Conservation (phyloP, 2,329 filamentous ascomycete species). For the Ophiobolus disseminans region DNA sequence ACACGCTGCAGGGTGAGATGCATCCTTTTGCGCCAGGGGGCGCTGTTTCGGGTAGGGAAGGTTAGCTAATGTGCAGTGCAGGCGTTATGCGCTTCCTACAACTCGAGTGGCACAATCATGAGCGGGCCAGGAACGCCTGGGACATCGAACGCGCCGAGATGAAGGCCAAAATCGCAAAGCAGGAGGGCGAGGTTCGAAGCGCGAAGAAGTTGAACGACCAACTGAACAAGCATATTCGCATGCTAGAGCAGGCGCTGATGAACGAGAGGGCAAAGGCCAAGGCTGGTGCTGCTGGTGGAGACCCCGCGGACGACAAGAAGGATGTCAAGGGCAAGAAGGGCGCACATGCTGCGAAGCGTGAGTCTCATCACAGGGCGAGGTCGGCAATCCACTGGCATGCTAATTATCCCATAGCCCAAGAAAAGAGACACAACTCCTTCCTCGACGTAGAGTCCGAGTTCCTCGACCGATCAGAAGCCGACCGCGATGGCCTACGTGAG, state of each 20-base stretch:
- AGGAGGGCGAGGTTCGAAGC: slow-evolving; percentile 88
- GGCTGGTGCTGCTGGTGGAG: slow-evolving; percentile 57
- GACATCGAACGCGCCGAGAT: slow-evolving; percentile 99
- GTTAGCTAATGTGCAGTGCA: slow-evolving; percentile 48
- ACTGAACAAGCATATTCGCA: slow-evolving; percentile 85
- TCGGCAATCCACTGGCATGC: background rate
- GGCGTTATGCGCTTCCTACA: slow-evolving; percentile 99
- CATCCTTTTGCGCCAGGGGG: slow-evolving; percentile 9
- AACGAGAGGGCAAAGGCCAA: slow-evolving; percentile 78
- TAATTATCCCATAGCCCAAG: slow-evolving; percentile 50
- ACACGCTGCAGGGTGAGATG: slow-evolving; percentile 70
- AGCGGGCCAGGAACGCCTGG: slow-evolving; percentile 97
- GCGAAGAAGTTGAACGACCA: slow-evolving; percentile 89
- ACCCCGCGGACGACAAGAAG: slow-evolving; percentile 54
- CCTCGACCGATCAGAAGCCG: slow-evolving; percentile 55
- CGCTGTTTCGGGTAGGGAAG: slow-evolving; percentile 6
- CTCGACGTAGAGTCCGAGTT: slow-evolving; percentile 57
- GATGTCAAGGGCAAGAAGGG: slow-evolving; percentile 47
- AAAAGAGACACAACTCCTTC: slow-evolving; percentile 58
- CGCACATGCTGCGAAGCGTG: slow-evolving; percentile 37
- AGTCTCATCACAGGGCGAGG: slow-evolving; percentile 6
- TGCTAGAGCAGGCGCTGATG: slow-evolving; percentile 87
- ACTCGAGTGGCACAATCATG: slow-evolving; percentile 98
- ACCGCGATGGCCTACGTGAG: slow-evolving; percentile 66
- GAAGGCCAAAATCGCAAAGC: slow-evolving; percentile 93